Base-by-base conservation (phyloP, 768 basidiomycete species). In the Coprinellus micaceus region DNA sequence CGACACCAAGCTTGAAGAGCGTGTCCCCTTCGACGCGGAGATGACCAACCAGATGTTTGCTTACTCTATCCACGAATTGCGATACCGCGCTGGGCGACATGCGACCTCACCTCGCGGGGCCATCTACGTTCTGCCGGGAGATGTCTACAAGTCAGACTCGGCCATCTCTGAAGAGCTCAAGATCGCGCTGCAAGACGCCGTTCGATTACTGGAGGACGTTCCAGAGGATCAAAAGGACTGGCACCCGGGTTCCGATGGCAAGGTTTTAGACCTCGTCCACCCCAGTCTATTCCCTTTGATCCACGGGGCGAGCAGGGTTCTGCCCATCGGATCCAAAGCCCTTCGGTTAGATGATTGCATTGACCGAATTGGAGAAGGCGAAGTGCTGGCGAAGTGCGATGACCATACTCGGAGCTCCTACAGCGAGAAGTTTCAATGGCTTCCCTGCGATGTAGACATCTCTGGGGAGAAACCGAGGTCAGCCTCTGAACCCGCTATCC, bases 201-300 rank as follows among this genome's bases (percentile, higher is more conserved):
- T 67, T 17, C 30, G 43, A 2, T 43, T 59, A 10, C 69, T 78
- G 17, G 74, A 79, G 56, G 60, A 71, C 47, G 66, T 73, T 6
- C 69, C 71, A 0, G 69, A 69, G 4, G 60, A 65, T 0, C 28
- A 69, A 58, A 68, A 71, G 24, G 77, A 80, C 60, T 80, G 77
- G 77, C 76, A 78, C 60, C 77, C 77, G 1, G 67, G 70, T 2
- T 74, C 74, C 0, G 63, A 77, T 54, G 61, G 65, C 1, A 71
- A 71, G 48, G 77, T 79, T 0, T 71, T 79, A 19, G 76, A 78
- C 55, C 68, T 78, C 44, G 72, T 77, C 2, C 76, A 78, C 52
- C 77, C 77, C 40, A 72, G 77, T 7, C 68, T 78, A 1, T 78
- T 68, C 60, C 68, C 67, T 21, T 50, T 77, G 0, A 61, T 70